Evolutionary conservation across 805 yeast genomes (phyloP).

Genomic region (Cyberlindnera misumaiensis): DNA sequence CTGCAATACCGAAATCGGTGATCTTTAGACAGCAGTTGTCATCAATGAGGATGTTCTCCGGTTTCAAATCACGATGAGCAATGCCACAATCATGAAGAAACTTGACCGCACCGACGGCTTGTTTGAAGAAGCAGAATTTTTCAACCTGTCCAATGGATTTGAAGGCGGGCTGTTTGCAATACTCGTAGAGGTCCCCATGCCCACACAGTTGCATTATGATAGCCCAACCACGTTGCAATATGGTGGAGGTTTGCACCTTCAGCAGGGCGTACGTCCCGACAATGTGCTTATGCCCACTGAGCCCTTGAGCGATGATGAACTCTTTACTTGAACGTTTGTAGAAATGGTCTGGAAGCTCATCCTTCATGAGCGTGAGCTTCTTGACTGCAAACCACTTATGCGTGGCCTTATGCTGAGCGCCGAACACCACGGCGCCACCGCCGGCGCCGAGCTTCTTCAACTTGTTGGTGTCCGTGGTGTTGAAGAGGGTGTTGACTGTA

Average conservation of each 20-base stretch:
- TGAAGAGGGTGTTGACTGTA: slow-evolving; percentile 50
- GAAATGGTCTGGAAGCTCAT: slow-evolving; percentile 59
- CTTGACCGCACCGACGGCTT: slow-evolving; percentile 52
- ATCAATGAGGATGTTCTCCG: slow-evolving; percentile 62
- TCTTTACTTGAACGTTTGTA: slow-evolving; percentile 61
- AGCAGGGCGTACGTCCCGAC: slow-evolving; percentile 49
- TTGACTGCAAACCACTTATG: slow-evolving; percentile 56
- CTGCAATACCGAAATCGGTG: slow-evolving; percentile 75
- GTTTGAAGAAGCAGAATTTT: slow-evolving; percentile 63
- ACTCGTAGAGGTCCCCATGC: slow-evolving; percentile 54
- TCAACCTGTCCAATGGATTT: slow-evolving; percentile 41
- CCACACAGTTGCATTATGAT: slow-evolving; percentile 57
- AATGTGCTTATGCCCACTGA: slow-evolving; percentile 53
- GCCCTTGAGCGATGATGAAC: slow-evolving; percentile 49
- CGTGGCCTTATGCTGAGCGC: slow-evolving; percentile 31
- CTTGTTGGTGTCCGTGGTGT: slow-evolving; percentile 31
- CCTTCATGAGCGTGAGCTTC: slow-evolving; percentile 49
- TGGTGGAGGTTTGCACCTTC: slow-evolving; percentile 48
- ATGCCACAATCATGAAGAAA: slow-evolving; percentile 60
- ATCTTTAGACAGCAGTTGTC: slow-evolving; percentile 55
- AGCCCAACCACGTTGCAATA: slow-evolving; percentile 68
- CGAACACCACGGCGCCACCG: slow-evolving; percentile 62
- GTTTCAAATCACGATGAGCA: slow-evolving; percentile 69
- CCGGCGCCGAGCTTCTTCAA: slow-evolving; percentile 60
- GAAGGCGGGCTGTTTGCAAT: background rate